Evolutionary conservation across 2,329 filamentous ascomycete species (phyloP), one percentile per base, ranked within the genome.

Genomic region (Paecilomyces sp.): DNA sequence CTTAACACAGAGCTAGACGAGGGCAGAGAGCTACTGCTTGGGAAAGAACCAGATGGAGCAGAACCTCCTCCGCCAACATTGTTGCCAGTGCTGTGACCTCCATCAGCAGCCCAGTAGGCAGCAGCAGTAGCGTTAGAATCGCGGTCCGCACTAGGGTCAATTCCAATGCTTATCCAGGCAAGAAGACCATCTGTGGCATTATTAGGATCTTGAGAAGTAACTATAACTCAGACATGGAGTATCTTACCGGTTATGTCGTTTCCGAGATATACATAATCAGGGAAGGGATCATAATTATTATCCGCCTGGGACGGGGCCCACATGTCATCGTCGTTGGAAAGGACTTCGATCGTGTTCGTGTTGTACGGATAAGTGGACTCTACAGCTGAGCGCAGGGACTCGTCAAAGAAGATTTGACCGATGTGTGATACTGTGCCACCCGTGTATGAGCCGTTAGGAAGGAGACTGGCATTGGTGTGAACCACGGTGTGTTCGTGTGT

Each of bases 261-360:
- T 3, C 82, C 81, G 28, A 85, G 78, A 58, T 82, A 79, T 51
- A 82, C 74, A 61, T 82, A 84, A 67, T 85, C 79, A 11, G 82
- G 74, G 67, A 84, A 78, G 0, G 82, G 82, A 60, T 82, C 80
- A 58, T 79, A 80, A 47, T 76, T 72, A 4, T 72, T 74, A 55
- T 74, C 75, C 9, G 78, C 75, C 64, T 77, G 73, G 61, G 68
- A 63, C 15, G 76, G 68, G 63, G 77, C 76, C 60, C 76, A 74
- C 47, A 65, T 61, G 61, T 82, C 80, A 1, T 78, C 73, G 2
- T 72, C 73, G 60, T 82, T 82, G 54, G 67, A 68, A 8, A 74
- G 79, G 28, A 76, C 60, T 6, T 47, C 31, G 24, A 65, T 54
- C 3, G 58, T 62, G 52, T 66, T 67, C 18, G 64, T 64, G 51